These are phyloP conservation scores for Calonectria naviculata DNA, from an alignment of 2,329 filamentous ascomycete genomes.

Conservation along the genomic window DNA sequence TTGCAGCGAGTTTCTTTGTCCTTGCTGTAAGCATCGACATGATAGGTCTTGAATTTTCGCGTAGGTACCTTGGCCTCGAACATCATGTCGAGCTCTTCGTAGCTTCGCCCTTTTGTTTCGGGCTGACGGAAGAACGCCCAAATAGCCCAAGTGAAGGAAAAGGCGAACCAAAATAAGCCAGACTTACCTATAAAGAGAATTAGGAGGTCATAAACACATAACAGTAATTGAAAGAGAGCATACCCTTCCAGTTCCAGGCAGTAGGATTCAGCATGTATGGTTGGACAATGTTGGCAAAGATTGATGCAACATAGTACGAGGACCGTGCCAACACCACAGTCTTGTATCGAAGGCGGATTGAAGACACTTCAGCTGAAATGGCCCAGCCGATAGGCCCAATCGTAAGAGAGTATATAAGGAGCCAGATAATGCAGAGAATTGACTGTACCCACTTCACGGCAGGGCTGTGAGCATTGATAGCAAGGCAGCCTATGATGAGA, in stretches of 20 bases:
- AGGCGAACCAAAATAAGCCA: constrained; percentile 54
- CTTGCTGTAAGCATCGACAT: constrained; percentile 10
- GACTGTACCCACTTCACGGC: constrained; percentile 6
- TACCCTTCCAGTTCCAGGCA: constrained; percentile 45
- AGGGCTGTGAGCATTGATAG: background rate
- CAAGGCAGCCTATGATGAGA: constrained; percentile 46
- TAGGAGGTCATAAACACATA: background rate
- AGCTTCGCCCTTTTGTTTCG: constrained; percentile 60
- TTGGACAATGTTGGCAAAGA: constrained; percentile 40
- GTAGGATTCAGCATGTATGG: constrained; percentile 48
- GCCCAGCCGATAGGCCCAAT: constrained; percentile 46
- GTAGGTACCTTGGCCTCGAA: constrained; percentile 54
- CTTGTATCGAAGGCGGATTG: constrained; percentile 45
- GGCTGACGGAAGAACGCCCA: constrained; percentile 63
- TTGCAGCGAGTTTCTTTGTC: background rate
- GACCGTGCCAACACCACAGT: constrained; percentile 43
- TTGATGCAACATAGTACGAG: constrained; percentile 38
- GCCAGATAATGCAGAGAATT: background rate
- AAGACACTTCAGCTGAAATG: constrained; percentile 45
- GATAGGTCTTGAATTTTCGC: constrained; percentile 45
- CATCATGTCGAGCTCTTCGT: constrained; percentile 63
- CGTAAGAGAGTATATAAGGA: constrained; percentile 21
- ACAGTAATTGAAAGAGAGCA: constrained; percentile 41
- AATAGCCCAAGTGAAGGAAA: constrained; percentile 45
- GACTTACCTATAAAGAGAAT: background rate